Evolutionary conservation across 2,329 filamentous ascomycete genomes (phyloP).

Genomic region (Xylariaceae sp.): DNA sequence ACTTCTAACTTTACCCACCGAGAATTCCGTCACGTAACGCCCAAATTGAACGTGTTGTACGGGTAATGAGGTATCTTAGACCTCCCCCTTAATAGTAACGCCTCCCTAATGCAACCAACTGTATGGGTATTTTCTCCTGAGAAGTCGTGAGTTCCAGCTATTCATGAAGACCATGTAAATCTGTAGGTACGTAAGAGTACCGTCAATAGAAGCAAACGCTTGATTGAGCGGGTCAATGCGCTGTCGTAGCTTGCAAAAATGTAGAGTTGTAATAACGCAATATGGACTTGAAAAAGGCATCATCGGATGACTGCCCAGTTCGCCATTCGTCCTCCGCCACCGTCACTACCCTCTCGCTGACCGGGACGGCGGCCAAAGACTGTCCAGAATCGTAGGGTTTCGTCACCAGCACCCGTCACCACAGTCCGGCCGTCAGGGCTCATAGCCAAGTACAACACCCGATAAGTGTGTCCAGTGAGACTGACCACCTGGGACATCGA

Average conservation of each 20-base stretch:
- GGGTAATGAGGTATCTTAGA: conserved; percentile 17
- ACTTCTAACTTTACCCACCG: neutral
- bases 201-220: conserved; percentile 17
- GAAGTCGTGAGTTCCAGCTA: conserved; percentile 17
- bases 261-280: conserved; percentile 2
- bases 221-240: conserved; percentile 11
- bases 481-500: conserved; percentile 96
- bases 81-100: conserved; percentile 16
- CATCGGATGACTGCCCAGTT: conserved; percentile 81
- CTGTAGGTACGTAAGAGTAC: conserved; percentile 10
- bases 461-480: conserved; percentile 92
- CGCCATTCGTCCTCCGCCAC: conserved; percentile 55
- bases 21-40: conserved; percentile 8
- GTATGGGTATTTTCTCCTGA: conserved; percentile 20
- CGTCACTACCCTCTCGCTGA: conserved; percentile 61
- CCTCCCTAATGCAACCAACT: conserved; percentile 25
- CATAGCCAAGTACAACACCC: conserved; percentile 94
- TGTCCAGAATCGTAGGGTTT: conserved; percentile 95
- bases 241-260: conserved; percentile 11
- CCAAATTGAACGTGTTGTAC: conserved; percentile 16
- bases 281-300: conserved; percentile 17
- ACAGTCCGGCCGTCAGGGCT: conserved; percentile 91
- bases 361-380: conserved; percentile 82
- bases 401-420: conserved; percentile 92
- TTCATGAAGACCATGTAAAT: conserved; percentile 7